Conservation (phyloP, 306 rosid species). For the Cucurbita pepo region DNA sequence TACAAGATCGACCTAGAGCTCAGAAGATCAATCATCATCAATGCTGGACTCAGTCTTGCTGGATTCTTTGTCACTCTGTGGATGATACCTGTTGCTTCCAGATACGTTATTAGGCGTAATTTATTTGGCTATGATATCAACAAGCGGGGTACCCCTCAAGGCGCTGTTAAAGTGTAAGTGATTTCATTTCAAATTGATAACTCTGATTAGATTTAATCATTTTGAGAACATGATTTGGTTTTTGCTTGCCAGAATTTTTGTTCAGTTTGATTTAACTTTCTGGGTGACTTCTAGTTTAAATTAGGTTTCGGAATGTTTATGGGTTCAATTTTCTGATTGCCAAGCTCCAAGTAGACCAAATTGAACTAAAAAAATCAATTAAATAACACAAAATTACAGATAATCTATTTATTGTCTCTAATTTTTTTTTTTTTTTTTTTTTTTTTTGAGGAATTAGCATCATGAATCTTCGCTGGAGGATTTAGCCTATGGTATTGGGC, state of each 20-base stretch:
- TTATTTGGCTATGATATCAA: constrained; percentile 85
- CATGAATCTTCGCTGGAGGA: background rate
- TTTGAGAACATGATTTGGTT: background rate
- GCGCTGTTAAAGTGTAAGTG: constrained; percentile 58
- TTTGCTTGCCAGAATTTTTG: background rate
- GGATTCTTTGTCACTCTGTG: constrained; percentile 47
- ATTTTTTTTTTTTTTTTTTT: background rate
- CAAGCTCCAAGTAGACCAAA: too few species aligned
- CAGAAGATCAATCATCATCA: constrained; percentile 52
- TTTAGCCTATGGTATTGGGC: background rate
- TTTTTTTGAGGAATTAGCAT: background rate
- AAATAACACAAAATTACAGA: too few species aligned
- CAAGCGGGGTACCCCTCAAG: constrained; percentile 75
- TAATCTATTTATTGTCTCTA: too few species aligned
- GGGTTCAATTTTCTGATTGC: too few species aligned
- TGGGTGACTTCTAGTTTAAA: background rate
- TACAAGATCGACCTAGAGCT: constrained; percentile 45
- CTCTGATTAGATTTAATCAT: background rate
- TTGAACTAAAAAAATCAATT: too few species aligned
- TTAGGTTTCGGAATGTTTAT: background rate
- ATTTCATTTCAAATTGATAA: background rate
- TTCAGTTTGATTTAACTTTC: background rate
- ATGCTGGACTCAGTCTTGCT: constrained; percentile 49
- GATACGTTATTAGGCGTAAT: constrained; percentile 53
- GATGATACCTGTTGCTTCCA: constrained; percentile 77